Evolutionary conservation across 331 rosid species (phyloP), one percentile per base, ranked within the genome.

Genomic region (Prunus yedoensis): DNA sequence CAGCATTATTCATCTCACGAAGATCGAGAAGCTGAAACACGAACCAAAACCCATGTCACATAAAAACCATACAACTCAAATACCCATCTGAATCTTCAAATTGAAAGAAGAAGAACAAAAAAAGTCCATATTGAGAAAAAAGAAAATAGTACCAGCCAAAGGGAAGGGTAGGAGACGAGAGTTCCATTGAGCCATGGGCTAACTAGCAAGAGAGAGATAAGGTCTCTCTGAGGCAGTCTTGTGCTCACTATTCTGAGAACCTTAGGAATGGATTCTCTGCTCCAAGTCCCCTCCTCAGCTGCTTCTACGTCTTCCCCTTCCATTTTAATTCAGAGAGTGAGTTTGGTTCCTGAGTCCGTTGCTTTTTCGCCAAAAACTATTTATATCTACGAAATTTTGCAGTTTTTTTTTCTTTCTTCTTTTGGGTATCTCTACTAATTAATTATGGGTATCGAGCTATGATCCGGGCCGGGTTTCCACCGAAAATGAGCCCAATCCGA

Each of bases 1-100:
- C 97, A 1, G 93, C 91, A 78, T 88, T 83, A 62, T 66, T 88
- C 60, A 70, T 86, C 79, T 93, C 96, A 17, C 91, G 91, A 75
- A 93, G 89, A 85, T 79, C 90, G 73, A 93, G 77, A 18, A 30
- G 74, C 98, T 93, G 77, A 30, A 50, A 53, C 28, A 47, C 25
- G 7, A 73, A 74, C 0, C 30, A 53, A 70, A 57, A 59, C 66
- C 74, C 70, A 60, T 9, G 71, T 71, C 41, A 23, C 9, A 43
- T 17, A 8, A 45, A 14, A 10, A 20, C 52, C 25, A 49, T 13
- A 4, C 16, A 46, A 4, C 16, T 23, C 3, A 20, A 3, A 2
- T 2, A 41, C 50, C 52, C 52, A 41, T 65, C 30, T 5, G 2
- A 38, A 18, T 32, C 8, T 32, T 17, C 27, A 63, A 32, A 4